phyloP scores from a whole-genome alignment of 1,284 basidiomycete genomes.

The Apiotrichum sp. region DNA sequence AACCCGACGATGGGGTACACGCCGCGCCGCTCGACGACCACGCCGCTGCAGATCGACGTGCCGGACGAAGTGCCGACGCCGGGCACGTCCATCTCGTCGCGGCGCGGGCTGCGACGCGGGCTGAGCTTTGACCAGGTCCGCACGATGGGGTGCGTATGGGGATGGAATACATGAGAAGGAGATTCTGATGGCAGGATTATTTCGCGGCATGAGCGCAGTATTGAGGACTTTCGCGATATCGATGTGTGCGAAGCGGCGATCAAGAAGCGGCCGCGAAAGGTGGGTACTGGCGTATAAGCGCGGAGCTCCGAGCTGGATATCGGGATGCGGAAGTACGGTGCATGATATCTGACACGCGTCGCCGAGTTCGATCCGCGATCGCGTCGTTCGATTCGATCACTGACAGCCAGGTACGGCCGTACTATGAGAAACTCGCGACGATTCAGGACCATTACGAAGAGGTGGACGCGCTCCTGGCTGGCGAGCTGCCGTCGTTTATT shows the following conservation, averaged over 20 bases:
- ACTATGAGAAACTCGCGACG: conserved; percentile 36
- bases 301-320: not conserved
- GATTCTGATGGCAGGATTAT: conserved; percentile 25
- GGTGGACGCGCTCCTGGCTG: conserved; percentile 42
- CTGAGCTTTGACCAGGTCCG: conserved; percentile 13
- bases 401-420: conserved; percentile 31
- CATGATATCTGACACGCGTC: not conserved
- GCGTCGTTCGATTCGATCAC: not conserved
- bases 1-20: conserved; percentile 10
- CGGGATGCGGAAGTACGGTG: no score
- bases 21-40: not conserved
- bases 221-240: conserved; percentile 25
- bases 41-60: no score
- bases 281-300: conserved; percentile 7
- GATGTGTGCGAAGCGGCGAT: not conserved
- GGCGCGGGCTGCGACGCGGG: conserved; percentile 11
- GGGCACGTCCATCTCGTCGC: not conserved
- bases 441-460: conserved; percentile 41
- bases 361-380: not conserved
- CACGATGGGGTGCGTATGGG: not conserved
- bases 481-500: conserved; percentile 39
- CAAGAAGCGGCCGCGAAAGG: conserved; percentile 35
- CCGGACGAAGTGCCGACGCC: not conserved
- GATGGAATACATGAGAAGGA: no score
- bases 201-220: conserved; percentile 25